Evolutionary conservation across 345 rosid genomes (phyloP).

Genomic region (Aquilaria sinensis): DNA sequence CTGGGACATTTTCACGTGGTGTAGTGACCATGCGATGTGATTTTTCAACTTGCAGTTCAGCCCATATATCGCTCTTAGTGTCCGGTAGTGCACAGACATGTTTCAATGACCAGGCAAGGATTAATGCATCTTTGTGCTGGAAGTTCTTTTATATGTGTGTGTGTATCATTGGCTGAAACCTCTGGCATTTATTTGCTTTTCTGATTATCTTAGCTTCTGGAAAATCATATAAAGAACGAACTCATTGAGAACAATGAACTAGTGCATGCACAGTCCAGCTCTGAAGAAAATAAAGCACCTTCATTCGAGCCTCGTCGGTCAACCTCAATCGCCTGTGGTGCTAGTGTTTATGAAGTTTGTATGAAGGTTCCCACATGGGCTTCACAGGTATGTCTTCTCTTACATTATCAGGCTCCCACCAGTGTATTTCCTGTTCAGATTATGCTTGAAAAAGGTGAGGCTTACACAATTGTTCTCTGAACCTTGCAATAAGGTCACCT

Average conservation of each 20-base stretch:
- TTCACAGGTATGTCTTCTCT: slow-evolving; percentile 59
- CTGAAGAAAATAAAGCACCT: slow-evolving; percentile 45
- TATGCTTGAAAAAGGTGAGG: too few relatives aligned
- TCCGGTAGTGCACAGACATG: slow-evolving; percentile 99
- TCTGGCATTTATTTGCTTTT: slow-evolving; percentile 4
- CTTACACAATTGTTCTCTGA: too few relatives aligned
- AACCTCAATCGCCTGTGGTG: slow-evolving; percentile 90
- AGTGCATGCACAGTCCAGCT: slow-evolving; percentile 56
- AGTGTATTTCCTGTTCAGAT: background rate
- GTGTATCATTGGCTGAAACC: background rate
- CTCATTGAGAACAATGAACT: slow-evolving; percentile 70
- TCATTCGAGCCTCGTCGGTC: slow-evolving; percentile 82
- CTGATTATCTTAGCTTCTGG: slow-evolving; percentile 63
- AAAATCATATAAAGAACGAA: slow-evolving; percentile 93
- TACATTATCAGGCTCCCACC: background rate
- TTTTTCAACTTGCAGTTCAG: slow-evolving; percentile 82
- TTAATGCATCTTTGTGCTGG: slow-evolving; percentile 2
- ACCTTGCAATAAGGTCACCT: too few relatives aligned
- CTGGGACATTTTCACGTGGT: slow-evolving; percentile 98
- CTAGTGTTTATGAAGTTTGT: slow-evolving; percentile 88
- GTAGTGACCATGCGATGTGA: slow-evolving; percentile 99
- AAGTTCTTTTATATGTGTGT: background rate
- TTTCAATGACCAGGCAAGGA: slow-evolving; percentile 93
- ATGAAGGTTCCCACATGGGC: slow-evolving; percentile 98
- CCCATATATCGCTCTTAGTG: slow-evolving; percentile 86